A percentile compares a stretch with the other conserved stretches of the same genome.
Conservation (phyloP, 305 asterid genomes). For the Solanum hybrid region DNA sequence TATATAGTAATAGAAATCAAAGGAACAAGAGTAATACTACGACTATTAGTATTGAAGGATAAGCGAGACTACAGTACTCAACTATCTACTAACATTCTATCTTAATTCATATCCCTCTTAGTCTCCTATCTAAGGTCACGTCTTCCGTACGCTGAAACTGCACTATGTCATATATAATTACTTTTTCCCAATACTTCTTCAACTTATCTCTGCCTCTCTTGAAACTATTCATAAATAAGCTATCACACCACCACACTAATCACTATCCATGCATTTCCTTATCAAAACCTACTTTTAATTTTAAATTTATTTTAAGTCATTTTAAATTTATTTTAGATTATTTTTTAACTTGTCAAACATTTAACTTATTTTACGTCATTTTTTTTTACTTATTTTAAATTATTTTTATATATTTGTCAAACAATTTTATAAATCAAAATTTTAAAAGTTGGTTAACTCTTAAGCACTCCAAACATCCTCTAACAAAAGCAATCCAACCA, state of each 20-base stretch:
- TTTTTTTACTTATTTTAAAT: too few species aligned
- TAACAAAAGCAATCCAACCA: background rate
- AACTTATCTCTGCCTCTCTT: background rate
- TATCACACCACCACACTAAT: background rate
- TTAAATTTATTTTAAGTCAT: too few species aligned
- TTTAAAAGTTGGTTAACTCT: background rate
- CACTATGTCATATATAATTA: background rate
- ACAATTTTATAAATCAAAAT: too few species aligned
- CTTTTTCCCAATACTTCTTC: background rate
- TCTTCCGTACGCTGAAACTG: background rate
- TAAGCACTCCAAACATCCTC: background rate
- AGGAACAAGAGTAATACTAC: background rate
- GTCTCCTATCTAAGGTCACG: background rate
- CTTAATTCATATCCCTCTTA: background rate
- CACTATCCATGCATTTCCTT: background rate
- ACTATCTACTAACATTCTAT: background rate
- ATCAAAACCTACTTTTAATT: too few species aligned
- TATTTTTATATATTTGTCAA: too few species aligned
- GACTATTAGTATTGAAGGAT: background rate
- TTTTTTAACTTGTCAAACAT: background rate
- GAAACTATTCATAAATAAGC: background rate
- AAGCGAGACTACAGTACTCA: background rate
- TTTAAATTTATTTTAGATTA: too few species aligned
- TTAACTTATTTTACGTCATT: too few species aligned
- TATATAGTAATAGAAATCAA: background rate